Evolutionary conservation across 805 yeast species (phyloP), one percentile per base, ranked within the genome.

Genomic region (Ascoidea tarda): DNA sequence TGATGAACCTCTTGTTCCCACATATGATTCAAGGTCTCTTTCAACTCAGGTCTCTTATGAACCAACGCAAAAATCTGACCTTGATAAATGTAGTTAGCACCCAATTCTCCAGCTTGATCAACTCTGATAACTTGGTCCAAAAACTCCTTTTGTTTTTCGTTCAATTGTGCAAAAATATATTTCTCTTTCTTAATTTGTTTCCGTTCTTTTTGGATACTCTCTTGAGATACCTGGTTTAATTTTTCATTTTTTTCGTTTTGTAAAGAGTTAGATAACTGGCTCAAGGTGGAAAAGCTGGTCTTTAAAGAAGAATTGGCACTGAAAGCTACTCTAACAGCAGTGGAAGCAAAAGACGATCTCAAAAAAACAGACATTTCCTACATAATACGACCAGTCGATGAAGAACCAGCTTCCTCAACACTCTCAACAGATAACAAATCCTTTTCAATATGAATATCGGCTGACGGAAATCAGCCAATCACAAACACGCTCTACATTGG

Each of bases 1-100:
- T 93, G 99, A 59, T 83, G 88, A 44, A 91, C 74, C 62, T 93
- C 99, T 66, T 93, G 98, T 42, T 90, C 96, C 98, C 98, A 90
- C 99, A 93, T 93, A 64, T 93, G 97, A 61, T 81, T 78, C 61
- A 93, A 69, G 10, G 89, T 72, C 0, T 95, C 91, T 60, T 81
- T 87, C 54, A 91, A 70, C 54, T 81, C 79, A 1, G 96, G 96
- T 59, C 76, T 75, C 53, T 80, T 82, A 52, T 73, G 75, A 10
- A 85, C 78, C 51, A 93, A 70, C 2, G 89, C 89, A 46, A 77
- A 70, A 60, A 83, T 85, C 66, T 93, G 99, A 6, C 98, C 99
- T 55, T 82, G 81, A 66, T 93, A 93, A 50, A 93, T 93, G 59
- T 85, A 82, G 65, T 93, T 82, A 1, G 99, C 99, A 2, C 97